These are phyloP conservation scores for Monilinia aucupariae DNA, from an alignment of 2,329 filamentous ascomycete species.

Conservation along the genomic window DNA sequence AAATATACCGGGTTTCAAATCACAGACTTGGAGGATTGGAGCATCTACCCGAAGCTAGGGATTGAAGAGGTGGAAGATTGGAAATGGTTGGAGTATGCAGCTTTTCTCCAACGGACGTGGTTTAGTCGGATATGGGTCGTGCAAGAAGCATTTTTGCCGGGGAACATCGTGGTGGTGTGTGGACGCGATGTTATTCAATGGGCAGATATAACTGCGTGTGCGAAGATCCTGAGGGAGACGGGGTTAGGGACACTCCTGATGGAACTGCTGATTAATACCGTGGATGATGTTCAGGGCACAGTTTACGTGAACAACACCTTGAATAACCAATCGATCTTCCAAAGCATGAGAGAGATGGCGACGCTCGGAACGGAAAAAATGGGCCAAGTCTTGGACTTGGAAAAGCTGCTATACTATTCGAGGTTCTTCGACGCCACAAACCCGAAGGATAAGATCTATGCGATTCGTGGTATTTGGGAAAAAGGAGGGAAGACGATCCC, in stretches of 20 bases:
- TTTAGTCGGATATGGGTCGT: constrained; percentile 21
- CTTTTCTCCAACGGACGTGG: constrained; percentile 19
- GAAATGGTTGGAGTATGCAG: constrained; percentile 19
- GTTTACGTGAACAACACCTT: constrained; percentile 17
- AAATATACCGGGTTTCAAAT: not conserved
- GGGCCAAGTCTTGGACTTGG: constrained; percentile 11
- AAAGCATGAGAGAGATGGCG: constrained; percentile 10
- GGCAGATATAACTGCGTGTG: constrained; percentile 11
- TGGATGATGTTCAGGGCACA: constrained; percentile 4
- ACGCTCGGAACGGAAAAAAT: not conserved
- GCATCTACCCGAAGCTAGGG: constrained; percentile 8
- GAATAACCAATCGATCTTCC: constrained; percentile 19
- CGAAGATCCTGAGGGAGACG: constrained; percentile 15
- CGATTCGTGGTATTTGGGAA: constrained; percentile 18
- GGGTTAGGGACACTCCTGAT: constrained; percentile 14
- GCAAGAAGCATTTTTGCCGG: constrained; percentile 18
- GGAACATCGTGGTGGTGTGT: constrained; percentile 10
- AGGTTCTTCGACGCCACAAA: constrained; percentile 19
- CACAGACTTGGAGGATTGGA: constrained; percentile 9
- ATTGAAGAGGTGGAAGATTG: constrained; percentile 8
- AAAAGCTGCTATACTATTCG: constrained; percentile 18
- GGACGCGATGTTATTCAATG: constrained; percentile 15
- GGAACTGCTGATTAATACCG: constrained; percentile 12
- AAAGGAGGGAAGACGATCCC: constrained; percentile 10
- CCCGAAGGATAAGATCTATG: constrained; percentile 20